Evolutionary conservation across 495 filamentous ascomycete genomes (phyloP), one percentile per base, ranked within the genome.

Genomic region (Astrothelium subdiscretum): DNA sequence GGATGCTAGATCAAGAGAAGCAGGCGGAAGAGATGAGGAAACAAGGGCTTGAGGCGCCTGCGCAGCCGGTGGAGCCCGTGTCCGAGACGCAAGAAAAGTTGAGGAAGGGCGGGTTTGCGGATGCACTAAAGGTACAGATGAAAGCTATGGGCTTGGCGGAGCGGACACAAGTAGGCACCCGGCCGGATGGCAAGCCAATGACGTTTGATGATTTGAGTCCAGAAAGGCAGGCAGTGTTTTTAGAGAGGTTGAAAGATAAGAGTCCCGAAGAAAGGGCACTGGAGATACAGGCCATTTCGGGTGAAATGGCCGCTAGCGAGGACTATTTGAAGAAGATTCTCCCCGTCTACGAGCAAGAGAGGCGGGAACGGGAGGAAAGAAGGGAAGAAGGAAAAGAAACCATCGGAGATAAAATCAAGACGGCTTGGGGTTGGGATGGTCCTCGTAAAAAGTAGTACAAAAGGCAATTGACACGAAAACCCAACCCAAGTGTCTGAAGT

Each of bases 1-100:
- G 85, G 64, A 88, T 96, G 87, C 73, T 92, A 22, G 79, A 80
- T 57, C 90, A 91, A 69, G 90, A 97, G 74, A 74, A 74, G 43
- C 80, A 77, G 65, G 81, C 88, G 26, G 79, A 85, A 60, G 78
- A 83, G 66, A 89, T 89, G 24, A 85, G 83, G 74, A 65, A 70
- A 59, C 60, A 66, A 18, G 71, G 72, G 6, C 15, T 2, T 52
- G 69, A 69, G 20, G 63, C 63, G 32, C 66, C 59, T 26, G 66
- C 71, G 22, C 62, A 68, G 24, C 66, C 68, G 43, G 61, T 73
- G 6, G 59, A 63, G 12, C 31, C 57, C 20, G 12, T 42, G 2
- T 51, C 64, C 48, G 43, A 32, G 15, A 51, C 58, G 43, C 59
- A 59, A 27, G 63, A 66, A 18, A 62, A 54, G n/a, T 48, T 69